These are phyloP conservation scores for Candida sonorensis DNA, from an alignment of 805 yeast genomes.

Conservation along the genomic window DNA sequence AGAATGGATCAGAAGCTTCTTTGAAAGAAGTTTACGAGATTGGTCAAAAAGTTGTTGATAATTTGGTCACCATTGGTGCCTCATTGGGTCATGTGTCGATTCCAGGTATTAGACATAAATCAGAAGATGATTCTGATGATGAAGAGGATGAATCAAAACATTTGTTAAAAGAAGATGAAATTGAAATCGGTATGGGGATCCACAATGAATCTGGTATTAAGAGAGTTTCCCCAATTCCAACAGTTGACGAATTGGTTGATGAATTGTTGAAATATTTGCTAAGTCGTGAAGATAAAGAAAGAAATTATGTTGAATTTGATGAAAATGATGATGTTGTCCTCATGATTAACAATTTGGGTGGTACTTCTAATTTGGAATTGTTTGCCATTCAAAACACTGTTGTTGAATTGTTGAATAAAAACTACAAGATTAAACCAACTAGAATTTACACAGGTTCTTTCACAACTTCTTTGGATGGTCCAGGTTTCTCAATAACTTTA, in stretches of 20 bases:
- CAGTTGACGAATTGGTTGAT: constrained; percentile 51
- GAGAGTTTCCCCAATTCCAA: constrained; percentile 60
- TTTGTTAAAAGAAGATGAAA: constrained; percentile 50
- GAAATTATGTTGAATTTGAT: constrained; percentile 70
- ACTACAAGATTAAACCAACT: constrained; percentile 53
- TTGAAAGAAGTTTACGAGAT: constrained; percentile 48
- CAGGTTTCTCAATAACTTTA: constrained; percentile 83
- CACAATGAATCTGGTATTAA: constrained; percentile 90
- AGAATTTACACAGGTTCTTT: constrained; percentile 71
- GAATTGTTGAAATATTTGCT: constrained; percentile 57
- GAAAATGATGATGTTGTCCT: constrained; percentile 57
- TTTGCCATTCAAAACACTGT: constrained; percentile 64
- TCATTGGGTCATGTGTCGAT: constrained; percentile 85
- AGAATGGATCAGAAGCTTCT: constrained; percentile 26
- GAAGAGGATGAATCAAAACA: constrained; percentile 31
- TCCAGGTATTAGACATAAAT: constrained; percentile 60
- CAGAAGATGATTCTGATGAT: constrained; percentile 29
- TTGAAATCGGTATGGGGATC: constrained; percentile 92
- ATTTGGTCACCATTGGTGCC: constrained; percentile 81
- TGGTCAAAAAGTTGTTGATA: constrained; percentile 56
- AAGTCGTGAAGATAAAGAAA: constrained; percentile 60
- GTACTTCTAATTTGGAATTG: constrained; percentile 76
- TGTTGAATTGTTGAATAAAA: constrained; percentile 41
- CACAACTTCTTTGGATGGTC: constrained; percentile 86
- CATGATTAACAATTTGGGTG: constrained; percentile 82